Evolutionary conservation across 2,329 filamentous ascomycete genomes (phyloP).

Genomic region (Diaporthe velutina): DNA sequence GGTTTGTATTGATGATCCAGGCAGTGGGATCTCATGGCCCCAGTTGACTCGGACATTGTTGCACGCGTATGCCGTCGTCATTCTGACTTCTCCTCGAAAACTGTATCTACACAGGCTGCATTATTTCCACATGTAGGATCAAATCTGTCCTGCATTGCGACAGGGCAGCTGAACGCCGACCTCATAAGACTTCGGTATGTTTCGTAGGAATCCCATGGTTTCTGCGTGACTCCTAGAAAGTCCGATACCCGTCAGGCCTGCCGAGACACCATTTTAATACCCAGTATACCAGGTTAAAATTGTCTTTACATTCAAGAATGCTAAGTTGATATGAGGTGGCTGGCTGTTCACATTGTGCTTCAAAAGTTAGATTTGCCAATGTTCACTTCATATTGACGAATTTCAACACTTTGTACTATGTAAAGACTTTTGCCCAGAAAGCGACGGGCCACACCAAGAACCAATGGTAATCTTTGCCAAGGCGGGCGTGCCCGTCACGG

Average conservation of each 20-base stretch:
- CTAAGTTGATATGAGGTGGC: neutral
- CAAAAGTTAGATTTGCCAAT: neutral
- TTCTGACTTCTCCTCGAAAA: no score
- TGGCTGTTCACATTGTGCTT: neutral
- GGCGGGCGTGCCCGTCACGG: conserved; percentile 14
- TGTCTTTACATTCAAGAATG: neutral
- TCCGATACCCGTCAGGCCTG: neutral
- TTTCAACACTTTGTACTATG: neutral
- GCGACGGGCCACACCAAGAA: neutral
- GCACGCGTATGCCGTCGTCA: no score
- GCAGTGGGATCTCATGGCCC: neutral
- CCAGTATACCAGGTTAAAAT: no score
- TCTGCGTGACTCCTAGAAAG: neutral
- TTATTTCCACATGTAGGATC: neutral
- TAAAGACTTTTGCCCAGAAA: neutral
- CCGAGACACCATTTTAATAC: neutral
- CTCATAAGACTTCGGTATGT: neutral
- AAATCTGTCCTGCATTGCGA: neutral
- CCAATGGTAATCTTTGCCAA: neutral
- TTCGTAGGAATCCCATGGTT: neutral
- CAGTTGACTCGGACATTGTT: no score
- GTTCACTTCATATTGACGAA: neutral
- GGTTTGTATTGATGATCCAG: neutral
- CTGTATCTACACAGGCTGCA: neutral
- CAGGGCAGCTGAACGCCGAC: neutral